Evolutionary conservation across 1,284 basidiomycete genomes (phyloP), one percentile per base, ranked within the genome.

Genomic region (Ceratobasidium sp.): DNA sequence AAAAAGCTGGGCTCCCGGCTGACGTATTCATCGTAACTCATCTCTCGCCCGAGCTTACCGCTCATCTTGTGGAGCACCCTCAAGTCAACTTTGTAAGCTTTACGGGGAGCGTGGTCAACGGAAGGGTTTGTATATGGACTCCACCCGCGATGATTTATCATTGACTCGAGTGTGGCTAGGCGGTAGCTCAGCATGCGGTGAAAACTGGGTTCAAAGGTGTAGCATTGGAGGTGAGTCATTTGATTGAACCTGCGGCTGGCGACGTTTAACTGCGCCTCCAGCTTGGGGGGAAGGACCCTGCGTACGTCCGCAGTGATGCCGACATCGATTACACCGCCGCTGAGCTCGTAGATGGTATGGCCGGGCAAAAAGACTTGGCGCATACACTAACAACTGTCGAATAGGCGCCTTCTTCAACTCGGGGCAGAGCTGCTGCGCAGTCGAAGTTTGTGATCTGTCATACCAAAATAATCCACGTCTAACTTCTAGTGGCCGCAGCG

Each of bases 221-320:
- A 46, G 90, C 84, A 0, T 82, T 92, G 38, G 92, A 92, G 84
- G 90, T 90, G 76, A 56, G 79, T 73, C 1, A 16, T 38, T 61
- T 51, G 46, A 63, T 23, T 53, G 4, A 36, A 25, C 33, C 7
- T 21, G 51, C 11, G 25, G n/a, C 61, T 33, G 16, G 40, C n/a
- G 18, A 18, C 33, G 2, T 53, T 8, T 25, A 6, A 28, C 25
- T 28, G 36, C 61, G 75, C 36, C 14, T 25, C 77, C 83, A 98
- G 89, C 87, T 98, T 18, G 96, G 96, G 4, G 96, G 96, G 0
- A 98, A 98, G 81, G 95, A 98, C 78, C 94, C 96, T 7, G 96
- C 96, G 0, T 98, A 97, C 77, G 95, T 98, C 7, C 85, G 94
- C 36, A 81, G 85, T 0, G 95, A 98, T 78, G 95, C 91, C 0